A percentile compares a stretch with the other conserved stretches of the same genome.
These are phyloP conservation scores for Colletotrichum salicis DNA, from an alignment of 2,329 filamentous ascomycete species.

Conservation along the genomic window DNA sequence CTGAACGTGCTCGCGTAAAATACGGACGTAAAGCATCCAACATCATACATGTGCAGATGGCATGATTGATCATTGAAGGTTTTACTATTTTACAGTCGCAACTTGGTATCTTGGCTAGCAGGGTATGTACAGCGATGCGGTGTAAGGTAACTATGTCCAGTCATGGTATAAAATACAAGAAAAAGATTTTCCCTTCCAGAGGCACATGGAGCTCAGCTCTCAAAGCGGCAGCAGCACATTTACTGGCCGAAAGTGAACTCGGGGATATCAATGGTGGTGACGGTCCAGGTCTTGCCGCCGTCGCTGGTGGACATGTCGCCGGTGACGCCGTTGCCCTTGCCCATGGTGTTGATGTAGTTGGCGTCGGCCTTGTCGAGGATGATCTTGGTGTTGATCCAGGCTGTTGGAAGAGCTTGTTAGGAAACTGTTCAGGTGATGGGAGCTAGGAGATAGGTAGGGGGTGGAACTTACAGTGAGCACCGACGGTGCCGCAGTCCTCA, in stretches of 20 bases:
- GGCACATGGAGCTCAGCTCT: not conserved
- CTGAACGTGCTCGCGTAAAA: too few species aligned
- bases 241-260: constrained; percentile 28
- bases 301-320: constrained; percentile 28
- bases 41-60: too few species aligned
- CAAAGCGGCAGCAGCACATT: not conserved
- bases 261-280: constrained; percentile 30
- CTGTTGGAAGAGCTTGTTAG: not conserved
- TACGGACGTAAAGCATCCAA: too few species aligned
- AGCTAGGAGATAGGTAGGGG: not conserved
- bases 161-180: not conserved
- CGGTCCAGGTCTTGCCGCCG: constrained; percentile 31
- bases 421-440: too few species aligned
- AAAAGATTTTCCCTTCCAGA: not conserved
- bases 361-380: constrained; percentile 29
- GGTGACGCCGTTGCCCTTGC: constrained; percentile 29
- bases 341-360: constrained; percentile 30
- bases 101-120: constrained; percentile 1
- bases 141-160: not conserved
- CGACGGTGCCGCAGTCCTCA: constrained; percentile 75
- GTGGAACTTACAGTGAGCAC: constrained; percentile 20
- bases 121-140: not conserved
- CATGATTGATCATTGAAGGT: not conserved
- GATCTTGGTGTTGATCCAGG: constrained; percentile 34
- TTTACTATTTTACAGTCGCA: not conserved